Conservation (phyloP, 225 moss, liverwort and hornwort species). For the Bryoerythrophyllum caledonicum region DNA sequence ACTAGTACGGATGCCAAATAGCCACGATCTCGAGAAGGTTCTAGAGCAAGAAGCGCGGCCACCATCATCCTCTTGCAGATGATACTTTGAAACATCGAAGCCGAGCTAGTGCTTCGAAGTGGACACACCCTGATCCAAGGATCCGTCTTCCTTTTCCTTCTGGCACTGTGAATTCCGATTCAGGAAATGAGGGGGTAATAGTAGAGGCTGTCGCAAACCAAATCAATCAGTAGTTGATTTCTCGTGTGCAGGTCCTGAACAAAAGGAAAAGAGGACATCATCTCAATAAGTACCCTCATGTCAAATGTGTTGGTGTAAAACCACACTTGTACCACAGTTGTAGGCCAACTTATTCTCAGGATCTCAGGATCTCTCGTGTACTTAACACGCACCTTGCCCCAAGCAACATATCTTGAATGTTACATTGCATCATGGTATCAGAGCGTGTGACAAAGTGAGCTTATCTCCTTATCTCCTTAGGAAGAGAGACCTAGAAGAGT, state of each 20-base stretch:
- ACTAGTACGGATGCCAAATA: not conserved
- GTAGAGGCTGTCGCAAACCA: not conserved
- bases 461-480: too few relatives aligned
- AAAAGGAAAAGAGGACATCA: not conserved
- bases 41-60: not conserved
- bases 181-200: not conserved
- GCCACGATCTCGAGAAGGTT: not conserved
- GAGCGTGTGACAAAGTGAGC: too few relatives aligned
- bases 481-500: too few relatives aligned
- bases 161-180: not conserved
- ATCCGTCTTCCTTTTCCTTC: not conserved
- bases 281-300: conserved; percentile 11
- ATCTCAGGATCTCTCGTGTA: too few relatives aligned
- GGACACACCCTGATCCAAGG: not conserved
- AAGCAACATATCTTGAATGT: too few relatives aligned
- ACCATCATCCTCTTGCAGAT: not conserved
- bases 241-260: not conserved
- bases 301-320: too few relatives aligned
- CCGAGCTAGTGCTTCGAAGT: not conserved
- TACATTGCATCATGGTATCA: too few relatives aligned
- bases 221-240: conserved; percentile 41
- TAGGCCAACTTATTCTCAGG: too few relatives aligned
- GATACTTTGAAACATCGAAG: not conserved
- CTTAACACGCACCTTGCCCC: too few relatives aligned
- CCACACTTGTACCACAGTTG: too few relatives aligned